Base-by-base conservation (phyloP, 257 asterid genomes). In the Ligustrum vulgare region DNA sequence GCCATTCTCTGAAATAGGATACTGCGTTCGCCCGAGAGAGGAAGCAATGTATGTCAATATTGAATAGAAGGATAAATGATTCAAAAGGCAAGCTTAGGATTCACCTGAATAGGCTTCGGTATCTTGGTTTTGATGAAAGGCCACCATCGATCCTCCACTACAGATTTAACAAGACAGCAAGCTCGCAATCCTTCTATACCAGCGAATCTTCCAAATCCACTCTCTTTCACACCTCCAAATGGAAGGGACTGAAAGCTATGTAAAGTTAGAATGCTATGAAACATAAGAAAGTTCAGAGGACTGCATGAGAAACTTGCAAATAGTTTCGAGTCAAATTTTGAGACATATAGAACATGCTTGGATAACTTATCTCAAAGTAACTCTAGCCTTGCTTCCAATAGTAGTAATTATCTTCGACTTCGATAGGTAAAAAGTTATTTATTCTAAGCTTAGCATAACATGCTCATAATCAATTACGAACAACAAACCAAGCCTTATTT, bases 201-300 rank as follows among this genome's bases (percentile, higher is more conserved):
- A 69, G 94, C 98, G 79, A 95, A 95, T 84, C 99, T 91, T 83
- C 98, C 99, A 73, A 95, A 95, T 25, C 99, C 99, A 80, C 99
- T 95, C 36, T 95, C 98, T 81, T 90, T 95, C 36, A 90, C 96
- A 33, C 99, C 99, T 32, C 99, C 99, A 85, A 95, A 95, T 47
- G 99, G 99, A 78, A 95, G 91, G 73, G 98, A 92, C 99, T 95
- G 90, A 75, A 75, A 51, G 22, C 69, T 70, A 33, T 31, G 66
- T 71, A 78, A 56, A 67, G 18, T 73, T 65, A 23, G 70, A 33
- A 37, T 56, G 62, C 72, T 69, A 54, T 79, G 63, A 67, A 82
- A 67, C 58, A 67, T 60, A 8, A 45, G 33, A 45, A 67, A 34
- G 23, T 58, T 23, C 18, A 7, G 18, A n/a, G 36, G 11, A 33